Percentiles rank a stretch among this genome's conserved stretches.
Evolutionary conservation across 805 yeast genomes (phyloP).

Genomic region (Spathaspora sp.): DNA sequence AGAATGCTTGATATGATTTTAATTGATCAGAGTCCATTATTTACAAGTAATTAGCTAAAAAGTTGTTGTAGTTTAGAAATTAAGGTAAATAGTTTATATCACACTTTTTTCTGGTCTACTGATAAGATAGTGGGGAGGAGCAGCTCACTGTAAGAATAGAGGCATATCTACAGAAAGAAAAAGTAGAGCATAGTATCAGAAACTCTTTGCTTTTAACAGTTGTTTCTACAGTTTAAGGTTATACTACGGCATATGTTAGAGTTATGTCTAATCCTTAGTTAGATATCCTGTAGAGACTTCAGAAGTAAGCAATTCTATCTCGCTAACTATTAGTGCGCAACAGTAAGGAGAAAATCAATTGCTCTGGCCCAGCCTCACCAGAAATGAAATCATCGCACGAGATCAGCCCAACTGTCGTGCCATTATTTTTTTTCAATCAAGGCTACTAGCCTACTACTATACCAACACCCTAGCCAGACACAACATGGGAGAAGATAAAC

Average conservation of each 20-base stretch:
- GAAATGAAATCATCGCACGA: not conserved
- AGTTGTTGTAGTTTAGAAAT: not conserved
- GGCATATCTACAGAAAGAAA: not conserved
- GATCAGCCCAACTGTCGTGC: not conserved
- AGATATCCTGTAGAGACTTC: too few relatives aligned
- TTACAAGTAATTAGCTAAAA: not conserved
- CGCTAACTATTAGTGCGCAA: too few relatives aligned
- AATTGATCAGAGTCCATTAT: not conserved
- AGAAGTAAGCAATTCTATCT: too few relatives aligned
- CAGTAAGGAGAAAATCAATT: too few relatives aligned
- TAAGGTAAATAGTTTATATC: not conserved
- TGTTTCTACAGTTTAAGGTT: too few relatives aligned
- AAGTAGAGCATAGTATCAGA: too few relatives aligned
- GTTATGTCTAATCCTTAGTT: too few relatives aligned
- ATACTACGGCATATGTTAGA: too few relatives aligned
- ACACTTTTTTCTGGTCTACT: not conserved
- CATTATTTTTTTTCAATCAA: not conserved
- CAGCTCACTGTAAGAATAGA: too few relatives aligned
- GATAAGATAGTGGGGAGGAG: not conserved
- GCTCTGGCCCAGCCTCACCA: not conserved
- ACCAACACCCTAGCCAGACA: conserved; percentile 1
- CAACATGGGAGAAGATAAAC: conserved; percentile 14
- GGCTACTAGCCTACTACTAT: not conserved
- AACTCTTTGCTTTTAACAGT: too few relatives aligned
- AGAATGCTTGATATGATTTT: not conserved